Conservation (phyloP, 257 asterid genomes). For the Parsonsia alboflavescens region DNA sequence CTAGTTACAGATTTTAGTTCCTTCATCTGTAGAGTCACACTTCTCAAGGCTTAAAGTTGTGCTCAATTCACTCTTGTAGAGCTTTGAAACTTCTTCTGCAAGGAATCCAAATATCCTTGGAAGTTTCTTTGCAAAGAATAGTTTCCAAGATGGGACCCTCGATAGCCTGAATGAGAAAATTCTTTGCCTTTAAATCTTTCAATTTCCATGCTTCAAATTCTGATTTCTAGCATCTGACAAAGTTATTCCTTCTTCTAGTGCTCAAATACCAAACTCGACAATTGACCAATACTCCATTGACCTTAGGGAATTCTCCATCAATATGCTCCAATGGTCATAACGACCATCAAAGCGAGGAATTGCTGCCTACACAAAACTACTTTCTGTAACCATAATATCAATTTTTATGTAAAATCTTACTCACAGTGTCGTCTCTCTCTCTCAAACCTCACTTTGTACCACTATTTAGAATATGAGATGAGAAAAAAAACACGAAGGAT, state of each 20-base stretch:
- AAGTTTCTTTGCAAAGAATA: neutral
- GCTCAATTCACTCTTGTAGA: neutral
- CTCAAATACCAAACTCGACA: neutral
- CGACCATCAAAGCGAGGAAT: no score
- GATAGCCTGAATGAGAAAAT: neutral
- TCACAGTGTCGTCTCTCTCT: no score
- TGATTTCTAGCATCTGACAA: neutral
- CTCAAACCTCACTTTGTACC: no score
- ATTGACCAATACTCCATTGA: no score
- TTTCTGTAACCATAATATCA: no score
- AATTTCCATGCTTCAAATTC: neutral
- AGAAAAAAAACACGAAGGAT: no score
- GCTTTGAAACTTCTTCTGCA: constrained; percentile 1
- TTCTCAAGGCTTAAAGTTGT: neutral
- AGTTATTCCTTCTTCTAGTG: neutral
- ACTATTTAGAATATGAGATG: no score
- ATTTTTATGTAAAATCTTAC: no score
- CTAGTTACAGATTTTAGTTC: neutral
- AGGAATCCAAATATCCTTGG: neutral
- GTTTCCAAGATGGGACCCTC: neutral
- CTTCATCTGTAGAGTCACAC: neutral
- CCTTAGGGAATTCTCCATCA: no score
- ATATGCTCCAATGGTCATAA: no score
- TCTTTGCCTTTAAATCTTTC: no score
- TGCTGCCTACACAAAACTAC: no score